Base-by-base conservation (phyloP, 2,329 filamentous ascomycete genomes). In the Leptographium wingfieldii region DNA sequence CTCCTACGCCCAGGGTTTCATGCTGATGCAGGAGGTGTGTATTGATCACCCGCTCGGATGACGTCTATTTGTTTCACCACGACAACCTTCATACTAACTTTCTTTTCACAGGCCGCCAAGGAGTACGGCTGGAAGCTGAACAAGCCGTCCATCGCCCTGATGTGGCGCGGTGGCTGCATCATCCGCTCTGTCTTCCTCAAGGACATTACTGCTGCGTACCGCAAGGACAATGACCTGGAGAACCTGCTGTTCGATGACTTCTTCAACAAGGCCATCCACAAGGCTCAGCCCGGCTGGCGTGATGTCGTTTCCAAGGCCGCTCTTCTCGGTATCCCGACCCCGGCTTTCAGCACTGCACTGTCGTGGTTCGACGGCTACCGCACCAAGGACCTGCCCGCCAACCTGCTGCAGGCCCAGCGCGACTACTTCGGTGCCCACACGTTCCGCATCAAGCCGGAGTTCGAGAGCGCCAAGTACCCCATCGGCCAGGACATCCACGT, bases 81-180 rank as follows among this genome's bases (percentile, higher is more conserved):
- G 5, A 35, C 33, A 35, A 35, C 49, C 49, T 56, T 29, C 59
- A 59, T 65, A 29, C 55, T 63, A 43, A 57, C 55, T 6, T 27
- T 9, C 35, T 38, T 51, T 3, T 16, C 1, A 61, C 68, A 94
- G 89, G 92, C 94, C 68, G 94, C 92, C 76, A 91, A 87, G 77
- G 90, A 97, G 76, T 99, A 95, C 80, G 77, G 78, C 69, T 99
- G 94, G 94, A 96, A 96, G 84, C 87, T 99, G 69, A 96, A 99
- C 88, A 97, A 97, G 88, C 94, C 94, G 66, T 96, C 95, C 69
- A 99, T 99, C 72, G 94, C 94, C 69, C 88, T 99, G 73, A 99
- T 99, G 94, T 99, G 94, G 94, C 90, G 94, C 75, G 94, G 94
- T 80, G 94, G 94, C 69, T 99, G 94, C 84, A 99, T 99, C 71